Base-by-base conservation (phyloP, 495 filamentous ascomycete species). In the Monascus purpureus region DNA sequence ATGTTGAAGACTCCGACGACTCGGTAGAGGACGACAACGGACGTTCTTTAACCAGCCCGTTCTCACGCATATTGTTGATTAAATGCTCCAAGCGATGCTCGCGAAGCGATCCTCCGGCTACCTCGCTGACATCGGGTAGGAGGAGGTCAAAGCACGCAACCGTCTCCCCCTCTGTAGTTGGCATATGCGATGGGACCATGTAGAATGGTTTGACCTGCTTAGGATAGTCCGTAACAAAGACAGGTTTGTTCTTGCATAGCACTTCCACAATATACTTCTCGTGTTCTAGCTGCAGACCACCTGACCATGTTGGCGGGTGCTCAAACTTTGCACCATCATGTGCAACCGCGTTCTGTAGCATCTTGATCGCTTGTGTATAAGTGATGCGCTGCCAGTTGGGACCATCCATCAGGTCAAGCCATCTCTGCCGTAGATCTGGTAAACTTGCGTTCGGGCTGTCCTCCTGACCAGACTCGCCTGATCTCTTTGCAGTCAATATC, bases 101-200 rank as follows among this genome's bases (percentile, higher is more conserved):
- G 53, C 90, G 86, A 56, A 96, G 70, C 2, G 88, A 95, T 15
- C 90, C 90, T 12, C 90, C 90, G 13, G 77, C 82, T 29, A 96
- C 72, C 54, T 97, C 90, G 53, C 83, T 85, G 33, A 84, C 59
- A 36, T 86, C 81, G 9, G 90, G 88, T 19, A 96, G 71, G 12
- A 97, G 70, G 31, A 97, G 75, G 60, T 97, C 90, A 50, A 97
- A 97, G 55, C 88, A 95, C 13, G 88, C 82, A 8, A 86, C 87
- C 3, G 87, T 94, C 32, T 59, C 49, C 15, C 39, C 42, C 15
- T 13, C 30, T 18, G 0, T 24, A 13, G 33, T 26, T 25, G 17
- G 19, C 19, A 29, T 41, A 13, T 33, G 32, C 7, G 70, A 75
- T 20, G 75, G 76, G 2, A 74, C 61, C 90, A 96, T 97, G 58